Percentiles rank a stretch among this genome's conserved stretches.
phyloP scores from a whole-genome alignment of 2,329 filamentous ascomycete species.

The Nannizziopsis arthrosporioides region DNA sequence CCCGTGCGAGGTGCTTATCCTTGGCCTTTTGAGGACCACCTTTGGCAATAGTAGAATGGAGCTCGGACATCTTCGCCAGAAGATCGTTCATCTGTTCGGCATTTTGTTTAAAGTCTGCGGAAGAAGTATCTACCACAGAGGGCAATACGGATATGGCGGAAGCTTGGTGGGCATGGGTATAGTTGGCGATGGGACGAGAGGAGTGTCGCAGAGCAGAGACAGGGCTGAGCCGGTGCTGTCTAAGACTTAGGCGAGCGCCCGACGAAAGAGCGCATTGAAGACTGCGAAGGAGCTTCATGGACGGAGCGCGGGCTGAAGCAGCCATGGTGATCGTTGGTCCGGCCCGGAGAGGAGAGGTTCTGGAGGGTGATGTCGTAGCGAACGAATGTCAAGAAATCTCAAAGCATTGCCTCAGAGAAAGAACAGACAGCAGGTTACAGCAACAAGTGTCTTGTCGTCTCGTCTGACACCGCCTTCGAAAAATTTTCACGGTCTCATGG shows the following conservation, averaged over 20 bases:
- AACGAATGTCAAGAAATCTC: no score
- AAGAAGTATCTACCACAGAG: conserved; percentile 62
- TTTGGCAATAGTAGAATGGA: conserved; percentile 59
- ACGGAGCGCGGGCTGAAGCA: conserved; percentile 27
- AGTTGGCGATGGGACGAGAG: conserved; percentile 49
- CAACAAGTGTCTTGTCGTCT: no score
- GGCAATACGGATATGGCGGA: conserved; percentile 70
- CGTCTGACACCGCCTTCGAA: background rate
- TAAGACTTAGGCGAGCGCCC: conserved; percentile 15
- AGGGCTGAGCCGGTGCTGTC: conserved; percentile 1
- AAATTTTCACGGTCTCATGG: background rate
- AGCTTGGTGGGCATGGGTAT: conserved; percentile 71
- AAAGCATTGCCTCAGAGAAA: no score
- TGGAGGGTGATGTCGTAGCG: background rate
- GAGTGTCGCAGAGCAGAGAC: background rate
- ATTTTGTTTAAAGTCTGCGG: conserved; percentile 72
- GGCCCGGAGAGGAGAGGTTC: conserved; percentile 16
- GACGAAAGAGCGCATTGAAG: conserved; percentile 22
- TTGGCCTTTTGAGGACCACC: conserved; percentile 73
- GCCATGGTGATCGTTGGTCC: conserved; percentile 12
- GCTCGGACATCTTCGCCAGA: conserved; percentile 53
- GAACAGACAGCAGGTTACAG: no score
- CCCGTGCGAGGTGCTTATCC: conserved; percentile 73
- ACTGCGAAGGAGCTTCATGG: conserved; percentile 30
- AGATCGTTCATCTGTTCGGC: conserved; percentile 62